Evolutionary conservation across 2,329 filamentous ascomycete species (phyloP).

Genomic region (Daldinia eschscholtzii): DNA sequence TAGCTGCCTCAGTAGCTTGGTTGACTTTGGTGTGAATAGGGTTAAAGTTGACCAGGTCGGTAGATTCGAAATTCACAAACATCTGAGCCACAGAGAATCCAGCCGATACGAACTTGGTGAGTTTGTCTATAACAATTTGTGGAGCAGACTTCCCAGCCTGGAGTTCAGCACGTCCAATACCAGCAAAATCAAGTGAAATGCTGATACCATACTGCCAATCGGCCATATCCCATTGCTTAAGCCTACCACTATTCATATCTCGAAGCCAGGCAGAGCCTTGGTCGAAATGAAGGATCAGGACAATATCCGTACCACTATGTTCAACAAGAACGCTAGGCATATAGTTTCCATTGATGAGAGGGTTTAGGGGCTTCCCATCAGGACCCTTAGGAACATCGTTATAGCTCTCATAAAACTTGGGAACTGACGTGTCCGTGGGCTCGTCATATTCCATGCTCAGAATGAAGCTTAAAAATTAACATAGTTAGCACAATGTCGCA

Average conservation of each 20-base stretch:
- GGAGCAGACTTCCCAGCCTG: background rate
- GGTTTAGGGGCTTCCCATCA: background rate
- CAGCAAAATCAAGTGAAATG: background rate
- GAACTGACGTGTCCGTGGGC: background rate
- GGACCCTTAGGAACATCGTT: background rate
- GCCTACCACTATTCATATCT: background rate
- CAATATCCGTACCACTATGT: background rate
- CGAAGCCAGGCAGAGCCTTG: background rate
- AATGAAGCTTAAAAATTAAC: background rate
- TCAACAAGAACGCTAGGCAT: background rate
- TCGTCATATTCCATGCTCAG: background rate
- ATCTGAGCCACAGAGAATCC: conserved; percentile 1
- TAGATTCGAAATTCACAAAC: conserved; percentile 1
- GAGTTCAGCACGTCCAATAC: background rate
- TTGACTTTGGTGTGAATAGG: background rate
- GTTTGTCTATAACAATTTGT: background rate
- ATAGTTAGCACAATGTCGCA: background rate
- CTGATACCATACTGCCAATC: background rate
- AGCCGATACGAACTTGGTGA: background rate
- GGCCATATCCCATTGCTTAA: background rate
- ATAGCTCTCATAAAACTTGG: background rate
- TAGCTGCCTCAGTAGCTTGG: background rate
- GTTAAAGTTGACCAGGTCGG: background rate
- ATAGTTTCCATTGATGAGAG: conserved; percentile 3
- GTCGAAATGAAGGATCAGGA: conserved; percentile 1